Evolutionary conservation across 2,329 filamentous ascomycete species (phyloP).

Genomic region (Calonectria multiphialidica): DNA sequence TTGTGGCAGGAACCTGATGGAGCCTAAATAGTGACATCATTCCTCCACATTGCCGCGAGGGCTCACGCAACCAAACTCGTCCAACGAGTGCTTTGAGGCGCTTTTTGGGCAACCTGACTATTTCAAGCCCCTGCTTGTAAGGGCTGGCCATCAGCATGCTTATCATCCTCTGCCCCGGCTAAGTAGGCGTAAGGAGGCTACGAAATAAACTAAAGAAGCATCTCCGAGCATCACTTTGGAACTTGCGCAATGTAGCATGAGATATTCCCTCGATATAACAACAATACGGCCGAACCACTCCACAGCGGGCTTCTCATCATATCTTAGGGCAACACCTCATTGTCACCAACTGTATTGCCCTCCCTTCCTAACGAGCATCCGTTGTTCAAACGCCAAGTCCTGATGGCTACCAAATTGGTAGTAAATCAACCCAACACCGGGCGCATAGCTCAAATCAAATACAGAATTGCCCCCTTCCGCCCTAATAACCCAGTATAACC

Average conservation of each 20-base stretch:
- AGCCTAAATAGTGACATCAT: background rate
- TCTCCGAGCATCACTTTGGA: background rate
- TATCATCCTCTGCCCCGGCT: background rate
- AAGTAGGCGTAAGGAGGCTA: background rate
- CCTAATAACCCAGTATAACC: conserved; percentile 8
- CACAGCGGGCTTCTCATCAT: background rate
- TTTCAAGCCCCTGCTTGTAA: too few species aligned
- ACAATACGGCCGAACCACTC: background rate
- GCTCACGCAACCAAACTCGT: background rate
- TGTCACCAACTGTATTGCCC: conserved; percentile 7
- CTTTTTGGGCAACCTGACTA: background rate
- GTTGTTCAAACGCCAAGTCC: conserved; percentile 19
- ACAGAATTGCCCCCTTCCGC: background rate
- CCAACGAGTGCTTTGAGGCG: background rate
- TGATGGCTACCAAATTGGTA: conserved; percentile 17
- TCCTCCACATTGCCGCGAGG: background rate
- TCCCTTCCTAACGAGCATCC: background rate
- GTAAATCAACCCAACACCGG: background rate
- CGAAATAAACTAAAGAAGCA: background rate
- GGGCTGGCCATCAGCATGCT: background rate
- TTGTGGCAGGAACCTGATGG: background rate
- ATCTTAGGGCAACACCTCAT: background rate
- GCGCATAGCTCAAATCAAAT: conserved; percentile 8
- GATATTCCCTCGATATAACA: background rate
- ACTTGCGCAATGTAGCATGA: background rate